Conservation (phyloP, 1,139 yeast genomes). For the Eremothecium cymbalariae region DNA sequence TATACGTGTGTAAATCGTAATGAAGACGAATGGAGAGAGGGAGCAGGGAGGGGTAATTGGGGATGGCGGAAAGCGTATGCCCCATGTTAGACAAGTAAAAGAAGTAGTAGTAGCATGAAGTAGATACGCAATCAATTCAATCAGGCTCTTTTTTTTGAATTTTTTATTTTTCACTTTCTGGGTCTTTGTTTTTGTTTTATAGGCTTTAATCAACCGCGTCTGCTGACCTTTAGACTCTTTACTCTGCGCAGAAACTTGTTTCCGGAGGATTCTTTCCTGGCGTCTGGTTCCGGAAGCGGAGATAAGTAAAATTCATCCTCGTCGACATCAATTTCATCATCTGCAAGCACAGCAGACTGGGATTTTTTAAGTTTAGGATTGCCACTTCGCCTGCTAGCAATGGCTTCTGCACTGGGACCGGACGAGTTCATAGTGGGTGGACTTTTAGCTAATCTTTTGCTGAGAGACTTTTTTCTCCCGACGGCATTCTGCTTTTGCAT, state of each 20-base stretch:
- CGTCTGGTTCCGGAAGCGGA: constrained; percentile 22
- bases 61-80: too few species aligned
- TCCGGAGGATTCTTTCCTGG: constrained; percentile 34
- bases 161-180: background rate
- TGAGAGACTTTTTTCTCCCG: constrained; percentile 68
- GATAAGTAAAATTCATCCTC: constrained; percentile 32
- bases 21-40: too few species aligned
- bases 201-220: constrained; percentile 28
- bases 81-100: too few species aligned
- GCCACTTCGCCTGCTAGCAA: constrained; percentile 9
- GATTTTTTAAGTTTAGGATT: constrained; percentile 13
- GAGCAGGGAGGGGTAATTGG: too few species aligned
- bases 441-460: constrained; percentile 42
- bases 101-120: too few species aligned
- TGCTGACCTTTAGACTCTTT: constrained; percentile 73
- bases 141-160: background rate
- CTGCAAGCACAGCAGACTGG: constrained; percentile 17
- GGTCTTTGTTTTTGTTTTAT: background rate
- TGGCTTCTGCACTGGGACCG: background rate
- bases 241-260: constrained; percentile 69
- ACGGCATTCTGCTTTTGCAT: constrained; percentile 32
- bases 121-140: too few species aligned
- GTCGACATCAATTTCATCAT: constrained; percentile 27
- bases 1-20: too few species aligned
- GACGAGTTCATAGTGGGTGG: background rate